Evolutionary conservation across 2,329 filamentous ascomycete species (phyloP), one percentile per base, ranked within the genome.

Genomic region (Ceratocystis albifundus): DNA sequence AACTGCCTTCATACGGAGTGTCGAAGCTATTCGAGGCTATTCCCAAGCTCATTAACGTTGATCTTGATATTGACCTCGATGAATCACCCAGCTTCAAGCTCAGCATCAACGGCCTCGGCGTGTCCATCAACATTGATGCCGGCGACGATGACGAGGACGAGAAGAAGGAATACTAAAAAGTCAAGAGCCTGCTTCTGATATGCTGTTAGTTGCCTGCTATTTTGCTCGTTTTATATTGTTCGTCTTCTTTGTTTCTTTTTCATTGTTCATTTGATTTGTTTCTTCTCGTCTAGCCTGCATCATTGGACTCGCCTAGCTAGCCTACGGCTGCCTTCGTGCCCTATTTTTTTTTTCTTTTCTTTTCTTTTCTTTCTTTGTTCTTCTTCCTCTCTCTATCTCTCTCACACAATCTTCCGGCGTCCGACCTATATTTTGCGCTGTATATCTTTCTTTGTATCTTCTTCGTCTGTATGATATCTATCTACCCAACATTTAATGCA

Each of bases 41-140:
- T 65, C 67, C 70, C 32, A 67, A 66, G n/a, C 70, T 71, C 3
- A 67, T 77, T 7, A 69, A 73, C 62, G 70, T 76, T 20, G 71
- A 74, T 65, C 74, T 78, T 57, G 67, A 71, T 64, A 75, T 63
- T 5, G 64, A 45, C 45, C 41, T 61, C 32, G 66, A 65, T 8
- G 50, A 59, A 20, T 45, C 55, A 8, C 66, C 66, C 2, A 65
- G 62, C 20, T 67, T 67, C 63, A 65, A 64, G 15, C 66, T 67
- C 7, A 65, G 20, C 63, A 57, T 67, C 30, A 61, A n/a, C 2
- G 64, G 64, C 7, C 59, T 67, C 4, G 62, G 64, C 25, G 32
- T 67, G 22, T 66, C 62, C 46, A 61, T 66, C 32, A 61, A 66
- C 36, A 68, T 66, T 59, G 66, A 61, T 25, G 22, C 36, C 53